Base-by-base conservation (phyloP, 352 stramenopile genomes). In the Phytopythium boreale region DNA sequence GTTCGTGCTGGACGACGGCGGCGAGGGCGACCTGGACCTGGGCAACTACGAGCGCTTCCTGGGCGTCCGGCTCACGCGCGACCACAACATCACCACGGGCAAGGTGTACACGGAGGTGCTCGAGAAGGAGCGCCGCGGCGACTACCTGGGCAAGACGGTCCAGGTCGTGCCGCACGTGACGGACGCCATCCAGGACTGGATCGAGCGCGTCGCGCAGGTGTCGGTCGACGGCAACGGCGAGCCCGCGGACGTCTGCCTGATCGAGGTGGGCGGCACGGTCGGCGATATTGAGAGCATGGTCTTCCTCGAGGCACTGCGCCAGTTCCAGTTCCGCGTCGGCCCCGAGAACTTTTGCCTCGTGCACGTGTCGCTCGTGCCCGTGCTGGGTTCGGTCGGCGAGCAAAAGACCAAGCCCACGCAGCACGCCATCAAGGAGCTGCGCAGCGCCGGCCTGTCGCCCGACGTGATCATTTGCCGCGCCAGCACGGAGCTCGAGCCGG, bases 331-430 rank as follows among this genome's bases (percentile, higher is more conserved):
- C 76, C 87, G 91, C 37, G 95, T 99, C n/a, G 97, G 97, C 1
- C 74, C 88, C 6, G 95, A 99, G 69, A 99, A 99, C 82, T 99
- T 99, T 62, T 98, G 96, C 66, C 85, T 99, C n/a, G 97, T 98
- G 39, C 98, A 99, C 83, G 98, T 99, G 12, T 98, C 88, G 34
- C 85, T 99, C 4, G 97, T 99, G 53, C 98, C 98, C 0, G 95
- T 99, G 58, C 89, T 99, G 34, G 97, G 97, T 4, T 97, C 88
- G n/a, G 96, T 99, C 20, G 96, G 97, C 39, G 98, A 99, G 82
- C 97, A 99, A 84, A 99, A 99, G 86, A 99, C 98, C 20, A 99
- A 99, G 84, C 98, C 98, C 0, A 99, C 98, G 47, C 98, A 99
- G 84, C 98, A 99, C 79, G 97, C 96, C 20, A 98, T 99, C 66